A percentile compares a stretch with the other conserved stretches of the same genome.
Conservation (phyloP, 2,329 filamentous ascomycete species). For the Pseudogymnoascus verrucosus region DNA sequence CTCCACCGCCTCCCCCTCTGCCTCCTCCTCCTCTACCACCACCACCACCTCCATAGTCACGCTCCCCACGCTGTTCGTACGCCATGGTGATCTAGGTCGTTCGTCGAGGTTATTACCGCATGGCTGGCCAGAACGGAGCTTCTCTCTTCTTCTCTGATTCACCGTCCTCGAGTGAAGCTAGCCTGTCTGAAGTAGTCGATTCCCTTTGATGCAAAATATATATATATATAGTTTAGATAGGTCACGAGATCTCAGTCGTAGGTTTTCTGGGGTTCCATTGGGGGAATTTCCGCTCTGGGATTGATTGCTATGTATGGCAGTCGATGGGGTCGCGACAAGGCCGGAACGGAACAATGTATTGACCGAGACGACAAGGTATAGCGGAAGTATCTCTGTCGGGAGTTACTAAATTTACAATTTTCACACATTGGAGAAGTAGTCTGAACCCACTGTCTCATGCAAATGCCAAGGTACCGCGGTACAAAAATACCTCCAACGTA, state of each 20-base stretch:
- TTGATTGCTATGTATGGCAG: neutral
- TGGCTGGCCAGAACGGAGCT: neutral
- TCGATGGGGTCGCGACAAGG: neutral
- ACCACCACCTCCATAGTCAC: constrained; percentile 21
- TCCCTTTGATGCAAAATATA: neutral
- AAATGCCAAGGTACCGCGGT: neutral
- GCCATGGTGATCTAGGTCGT: constrained; percentile 30
- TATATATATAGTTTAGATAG: neutral
- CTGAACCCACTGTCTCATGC: neutral
- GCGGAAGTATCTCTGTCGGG: neutral
- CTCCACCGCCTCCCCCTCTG: constrained; percentile 11
- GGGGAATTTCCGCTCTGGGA: neutral
- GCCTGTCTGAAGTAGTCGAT: neutral
- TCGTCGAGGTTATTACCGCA: neutral
- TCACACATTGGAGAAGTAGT: neutral
- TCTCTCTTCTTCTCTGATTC: neutral
- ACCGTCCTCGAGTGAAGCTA: neutral
- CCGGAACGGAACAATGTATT: neutral
- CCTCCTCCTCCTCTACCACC: constrained; percentile 20
- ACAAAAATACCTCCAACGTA: neutral
- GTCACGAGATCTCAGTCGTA: constrained; percentile 1
- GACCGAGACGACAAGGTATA: neutral
- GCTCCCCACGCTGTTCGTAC: constrained; percentile 46
- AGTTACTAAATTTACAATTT: neutral
- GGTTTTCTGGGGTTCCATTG: neutral